Percentiles rank a stretch among this genome's conserved stretches.
Conservation (phyloP, 352 stramenopile genomes). For the Globisporangium nodosum region DNA sequence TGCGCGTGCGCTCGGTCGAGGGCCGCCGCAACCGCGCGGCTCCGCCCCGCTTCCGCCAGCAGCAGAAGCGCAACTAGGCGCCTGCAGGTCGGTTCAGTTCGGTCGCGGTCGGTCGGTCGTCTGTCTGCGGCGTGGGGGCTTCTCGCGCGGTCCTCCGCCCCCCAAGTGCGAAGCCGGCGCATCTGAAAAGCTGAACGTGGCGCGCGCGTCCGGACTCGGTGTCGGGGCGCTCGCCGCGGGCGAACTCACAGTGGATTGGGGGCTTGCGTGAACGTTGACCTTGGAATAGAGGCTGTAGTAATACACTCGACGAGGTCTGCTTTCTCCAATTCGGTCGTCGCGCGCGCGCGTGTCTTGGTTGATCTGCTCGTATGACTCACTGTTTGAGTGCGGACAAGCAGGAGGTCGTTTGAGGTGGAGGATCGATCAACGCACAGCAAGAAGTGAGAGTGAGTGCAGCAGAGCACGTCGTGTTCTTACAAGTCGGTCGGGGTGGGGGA, state of each 20-base stretch:
- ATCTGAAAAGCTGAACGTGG: background rate
- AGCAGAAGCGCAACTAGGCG: slow-evolving; percentile 18
- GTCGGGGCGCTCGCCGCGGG: no score
- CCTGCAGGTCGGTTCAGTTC: no score
- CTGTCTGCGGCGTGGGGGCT: background rate
- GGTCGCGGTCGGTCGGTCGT: no score
- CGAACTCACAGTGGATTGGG: background rate
- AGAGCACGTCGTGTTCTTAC: no score
- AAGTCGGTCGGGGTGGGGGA: no score
- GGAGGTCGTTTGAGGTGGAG: no score
- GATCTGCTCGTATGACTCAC: background rate
- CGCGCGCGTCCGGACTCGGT: no score
- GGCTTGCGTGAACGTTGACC: background rate
- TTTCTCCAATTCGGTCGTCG: background rate
- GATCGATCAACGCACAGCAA: no score
- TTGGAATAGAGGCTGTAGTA: background rate
- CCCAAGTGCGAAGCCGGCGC: background rate
- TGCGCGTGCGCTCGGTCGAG: slow-evolving; percentile 94
- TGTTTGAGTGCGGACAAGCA: background rate
- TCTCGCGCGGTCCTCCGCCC: background rate
- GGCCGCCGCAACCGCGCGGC: slow-evolving; percentile 92
- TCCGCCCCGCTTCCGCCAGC: slow-evolving; percentile 80
- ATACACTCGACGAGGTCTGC: slow-evolving; percentile 1
- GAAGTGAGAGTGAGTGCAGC: no score
- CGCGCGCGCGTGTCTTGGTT: background rate